Base-by-base conservation (phyloP, 805 yeast species). In the Candida insectalens region DNA sequence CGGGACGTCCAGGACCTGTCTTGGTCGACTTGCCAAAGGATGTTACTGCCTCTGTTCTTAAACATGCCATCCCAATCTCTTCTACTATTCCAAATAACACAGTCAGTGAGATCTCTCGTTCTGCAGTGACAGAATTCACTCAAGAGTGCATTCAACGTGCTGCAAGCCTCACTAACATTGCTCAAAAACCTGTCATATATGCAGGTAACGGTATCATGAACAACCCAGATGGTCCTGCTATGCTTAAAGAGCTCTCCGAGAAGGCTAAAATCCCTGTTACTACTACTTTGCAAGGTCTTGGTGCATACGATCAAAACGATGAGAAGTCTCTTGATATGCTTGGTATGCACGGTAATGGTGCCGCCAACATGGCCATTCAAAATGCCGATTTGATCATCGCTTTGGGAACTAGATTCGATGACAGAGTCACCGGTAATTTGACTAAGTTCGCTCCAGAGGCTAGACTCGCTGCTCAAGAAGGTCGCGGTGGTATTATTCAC, bases 1-100 rank as follows among this genome's bases (percentile, higher is more conserved):
- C 83, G 38, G 98, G 98, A 31, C 77, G 98, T 60, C 98, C 98
- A 34, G 98, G 98, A 41, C 98, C 98, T 10, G 98, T 92, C 35
- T 71, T 92, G 49, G 96, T 92, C 30, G 98, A 92, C 61, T 70
- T 92, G 57, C 98, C 98, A 51, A 92, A 92, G 67, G 97, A 92
- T 56, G 96, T 92, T 44, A 92, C 97, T 15, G 95, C 95, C 27
- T 81, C 95, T 16, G 71, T 92, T 43, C 71, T 92, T 51, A 75
- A 81, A 50, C 74, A 78, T 45, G 80, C 95, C 38, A 87, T 92
- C 46, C 98, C 98, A 36, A 65, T 77, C 27, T 67, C 74, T 41
- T 60, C 83, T 25, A 82, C 94, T 31, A 69, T 85, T 45, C 94
- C 96, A 18, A 73, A 81, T 32, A 64, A 64, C 40, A 76, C 94